Base-by-base conservation (phyloP, 2,329 filamentous ascomycete genomes). In the Huntiella omanensis region DNA sequence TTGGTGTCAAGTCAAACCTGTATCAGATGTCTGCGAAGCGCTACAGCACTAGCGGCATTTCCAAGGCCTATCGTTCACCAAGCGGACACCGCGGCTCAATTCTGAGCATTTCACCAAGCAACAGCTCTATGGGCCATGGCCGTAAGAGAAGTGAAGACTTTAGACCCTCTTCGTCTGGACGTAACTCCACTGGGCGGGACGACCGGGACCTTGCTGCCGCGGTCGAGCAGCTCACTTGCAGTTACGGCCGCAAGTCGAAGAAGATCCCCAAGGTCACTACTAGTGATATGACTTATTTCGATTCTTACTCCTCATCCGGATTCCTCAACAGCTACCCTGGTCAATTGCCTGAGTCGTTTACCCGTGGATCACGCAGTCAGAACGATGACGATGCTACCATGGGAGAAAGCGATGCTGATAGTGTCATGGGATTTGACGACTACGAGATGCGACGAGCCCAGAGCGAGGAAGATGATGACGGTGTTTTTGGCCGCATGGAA, bases 401-500 rank as follows among this genome's bases (percentile, higher is more conserved):
- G 70, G 74, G 78, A 53, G 75, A 75, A 43, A 73, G 72, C 54
- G 66, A 73, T 53, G 77, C 71, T 52, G 73, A 76, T 42, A 74
- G 70, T 60, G 67, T 39, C 15, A 13, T 68, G 54, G 75, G 76
- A 52, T 78, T 84, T 46, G 75, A 80, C 54, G 73, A 78, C 49
- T 76, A 77, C 56, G 64, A 65, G 54, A 69, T 65, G 47, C 72
- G 68, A 43, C 71, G 74, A 47, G 73, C 73, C 43, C 73, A 80
- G 51, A 80, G 77, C 60, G 83, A 92, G 55, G 87, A 94, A 55
- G 86, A 93, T 52, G 88, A 96, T 54, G 87, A 95, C 53, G 87
- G 87, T 58, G 82, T 96, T 56, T 98, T 98, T 67, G 87, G 87
- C 48, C 76, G 77, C 54, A 96, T 96, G 88, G 91, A 98, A 64